Evolutionary conservation across 2,329 filamentous ascomycete species (phyloP).

Genomic region (Chrysoporthe cubensis): DNA sequence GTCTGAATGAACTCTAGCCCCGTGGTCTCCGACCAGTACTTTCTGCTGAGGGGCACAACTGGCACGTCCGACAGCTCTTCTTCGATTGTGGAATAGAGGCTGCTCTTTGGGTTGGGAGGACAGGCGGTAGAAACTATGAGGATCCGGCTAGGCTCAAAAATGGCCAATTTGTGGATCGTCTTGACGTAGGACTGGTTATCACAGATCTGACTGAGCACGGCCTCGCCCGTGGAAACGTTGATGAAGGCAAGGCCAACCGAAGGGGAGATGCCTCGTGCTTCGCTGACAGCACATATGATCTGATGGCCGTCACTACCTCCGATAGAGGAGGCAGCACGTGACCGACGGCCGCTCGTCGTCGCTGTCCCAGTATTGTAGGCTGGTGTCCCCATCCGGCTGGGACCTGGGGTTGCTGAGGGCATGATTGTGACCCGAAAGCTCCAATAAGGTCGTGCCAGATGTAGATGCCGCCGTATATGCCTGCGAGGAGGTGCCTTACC

Average conservation of each 20-base stretch:
- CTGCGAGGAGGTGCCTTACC: too few species aligned
- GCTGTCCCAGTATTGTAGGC: constrained; percentile 38
- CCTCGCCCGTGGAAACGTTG: constrained; percentile 84
- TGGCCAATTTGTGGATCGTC: constrained; percentile 82
- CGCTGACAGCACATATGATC: constrained; percentile 85
- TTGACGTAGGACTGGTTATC: constrained; percentile 91
- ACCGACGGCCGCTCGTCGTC: constrained; percentile 47
- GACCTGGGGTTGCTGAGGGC: constrained; percentile 6
- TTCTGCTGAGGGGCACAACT: constrained; percentile 71
- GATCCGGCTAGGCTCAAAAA: constrained; percentile 80
- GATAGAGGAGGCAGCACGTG: constrained; percentile 45
- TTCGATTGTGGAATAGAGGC: constrained; percentile 73
- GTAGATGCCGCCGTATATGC: not conserved
- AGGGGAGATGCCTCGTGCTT: constrained; percentile 84
- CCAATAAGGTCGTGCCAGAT: not conserved
- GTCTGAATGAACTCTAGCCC: constrained; percentile 79
- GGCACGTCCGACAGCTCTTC: constrained; percentile 68
- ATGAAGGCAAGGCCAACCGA: constrained; percentile 85
- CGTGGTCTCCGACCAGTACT: constrained; percentile 79
- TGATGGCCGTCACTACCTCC: constrained; percentile 62
- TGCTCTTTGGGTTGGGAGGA: constrained; percentile 68
- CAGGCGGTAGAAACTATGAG: constrained; percentile 75
- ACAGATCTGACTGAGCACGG: constrained; percentile 85
- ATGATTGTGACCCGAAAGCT: not conserved
- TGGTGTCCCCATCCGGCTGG: not conserved